Percentiles rank a stretch among this genome's conserved stretches.
Evolutionary conservation across 805 yeast species (phyloP).

Genomic region (Pachysolen tannophilus): DNA sequence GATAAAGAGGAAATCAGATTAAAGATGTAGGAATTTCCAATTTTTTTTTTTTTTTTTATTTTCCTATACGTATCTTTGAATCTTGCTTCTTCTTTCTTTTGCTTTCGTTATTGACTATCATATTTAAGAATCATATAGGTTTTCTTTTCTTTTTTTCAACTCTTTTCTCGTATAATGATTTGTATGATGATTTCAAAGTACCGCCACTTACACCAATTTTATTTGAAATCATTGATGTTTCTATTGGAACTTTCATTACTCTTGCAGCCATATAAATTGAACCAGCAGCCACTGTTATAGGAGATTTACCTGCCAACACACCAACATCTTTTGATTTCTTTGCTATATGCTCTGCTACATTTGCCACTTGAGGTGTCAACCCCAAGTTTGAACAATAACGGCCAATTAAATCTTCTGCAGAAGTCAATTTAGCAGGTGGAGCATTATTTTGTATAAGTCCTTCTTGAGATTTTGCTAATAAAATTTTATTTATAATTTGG

Average conservation of each 20-base stretch:
- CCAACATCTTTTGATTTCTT: constrained; percentile 85
- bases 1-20: no score
- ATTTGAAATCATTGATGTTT: constrained; percentile 79
- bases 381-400: constrained; percentile 96
- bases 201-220: constrained; percentile 96
- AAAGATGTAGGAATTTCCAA: no score
- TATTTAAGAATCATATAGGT: no score
- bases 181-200: constrained; percentile 88
- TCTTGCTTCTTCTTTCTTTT: no score
- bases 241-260: constrained; percentile 71
- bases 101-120: no score
- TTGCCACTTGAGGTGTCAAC: constrained; percentile 71
- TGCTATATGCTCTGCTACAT: constrained; percentile 90
- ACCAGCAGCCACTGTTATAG: constrained; percentile 96
- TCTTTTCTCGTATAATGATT: constrained; percentile 65
- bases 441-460: constrained; percentile 35
- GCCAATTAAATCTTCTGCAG: constrained; percentile 90
- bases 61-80: no score
- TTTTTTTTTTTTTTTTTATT: no score
- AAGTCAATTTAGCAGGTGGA: constrained; percentile 71
- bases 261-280: constrained; percentile 90
- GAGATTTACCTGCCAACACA: constrained; percentile 92
- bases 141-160: no score
- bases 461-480: constrained; percentile 46
- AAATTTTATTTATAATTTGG: constrained; percentile 62